These are phyloP conservation scores for Aspergillus proliferans DNA, from an alignment of 2,329 filamentous ascomycete genomes.

Conservation along the genomic window DNA sequence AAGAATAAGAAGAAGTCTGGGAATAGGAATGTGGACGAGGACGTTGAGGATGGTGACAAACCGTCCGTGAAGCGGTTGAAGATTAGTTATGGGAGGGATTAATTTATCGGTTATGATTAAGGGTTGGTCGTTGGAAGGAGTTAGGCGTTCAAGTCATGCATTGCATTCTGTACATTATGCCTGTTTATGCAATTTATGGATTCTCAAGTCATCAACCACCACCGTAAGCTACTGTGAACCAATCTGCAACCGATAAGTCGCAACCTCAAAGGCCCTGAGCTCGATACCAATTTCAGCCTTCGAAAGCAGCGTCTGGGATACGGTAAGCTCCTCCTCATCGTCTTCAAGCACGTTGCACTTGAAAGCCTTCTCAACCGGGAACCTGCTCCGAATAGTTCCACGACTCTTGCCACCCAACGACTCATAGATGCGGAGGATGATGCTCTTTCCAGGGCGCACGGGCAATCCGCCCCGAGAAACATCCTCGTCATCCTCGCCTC, in stretches of 20 bases:
- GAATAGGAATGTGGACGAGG: conserved; percentile 25
- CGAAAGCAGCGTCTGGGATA: no score
- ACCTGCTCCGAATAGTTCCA: conserved; percentile 61
- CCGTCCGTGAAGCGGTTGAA: conserved; percentile 39
- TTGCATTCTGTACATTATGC: background rate
- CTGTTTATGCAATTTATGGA: conserved; percentile 1
- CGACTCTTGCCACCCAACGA: conserved; percentile 74
- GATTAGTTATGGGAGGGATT: conserved; percentile 41
- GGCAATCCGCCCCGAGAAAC: conserved; percentile 54
- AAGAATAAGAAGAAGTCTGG: conserved; percentile 38
- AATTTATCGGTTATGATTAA: conserved; percentile 7
- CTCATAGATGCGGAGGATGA: conserved; percentile 84
- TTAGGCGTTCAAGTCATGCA: background rate
- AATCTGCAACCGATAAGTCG: conserved; percentile 64
- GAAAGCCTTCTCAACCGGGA: conserved; percentile 68
- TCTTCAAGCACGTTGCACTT: conserved; percentile 90
- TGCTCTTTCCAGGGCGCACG: conserved; percentile 64
- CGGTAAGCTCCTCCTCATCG: conserved; percentile 55
- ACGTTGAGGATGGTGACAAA: conserved; percentile 30
- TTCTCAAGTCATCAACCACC: conserved; percentile 5
- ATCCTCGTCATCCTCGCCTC: conserved; percentile 81
- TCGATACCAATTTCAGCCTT: conserved; percentile 52
- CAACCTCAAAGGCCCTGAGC: conserved; percentile 77
- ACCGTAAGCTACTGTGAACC: conserved; percentile 16
- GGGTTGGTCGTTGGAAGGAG: background rate